Base-by-base conservation (phyloP, 495 filamentous ascomycete genomes). In the Penicillium longicatenatum region DNA sequence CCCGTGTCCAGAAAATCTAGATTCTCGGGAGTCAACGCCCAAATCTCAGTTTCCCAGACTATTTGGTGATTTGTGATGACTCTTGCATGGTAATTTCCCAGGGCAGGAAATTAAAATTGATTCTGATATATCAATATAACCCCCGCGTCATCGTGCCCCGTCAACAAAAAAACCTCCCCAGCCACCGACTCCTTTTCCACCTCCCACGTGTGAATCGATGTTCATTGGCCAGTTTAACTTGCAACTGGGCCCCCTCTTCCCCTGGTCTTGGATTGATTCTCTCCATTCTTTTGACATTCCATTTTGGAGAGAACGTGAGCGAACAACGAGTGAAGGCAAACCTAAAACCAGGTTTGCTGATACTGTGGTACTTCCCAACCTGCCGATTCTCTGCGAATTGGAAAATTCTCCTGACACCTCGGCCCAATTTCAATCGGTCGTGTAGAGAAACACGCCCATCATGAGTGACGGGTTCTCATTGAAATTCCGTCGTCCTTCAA, bases 401-500 rank as follows among this genome's bases (percentile, higher is more conserved):
- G 45, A 48, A 48, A 48, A 48, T 48, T 57, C 66, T 55, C 59
- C 60, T 66, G 55, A 60, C 61, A 60, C 57, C 61, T 67, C 64
- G 64, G 61, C 64, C 64, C 64, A 70, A 70, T 70, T 63, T 54
- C 62, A 63, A 68, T 67, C 67, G 11, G 33, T 64, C 57, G 62
- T 64, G 58, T 54, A 64, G 58, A 62, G 59, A 60, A 58, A 69
- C 49, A 20, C 62, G 61, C 64, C 64, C 74, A 62, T 56, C 74
- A 79, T 79, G 77, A 78, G 74, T 66, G 75, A 77, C 56, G 66
- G 60, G 64, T 77, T 76, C 58, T 73, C 74, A 52, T 68, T 78
- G 58, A 78, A 78, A 72, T 76, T 77, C 64, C 77, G 77, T 39
- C 77, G 77, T 17, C 63, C 71, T 46, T 79, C 75, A 48, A 77